These are phyloP conservation scores for Spathaspora hagerdaliae DNA, from an alignment of 805 yeast species.

Conservation along the genomic window DNA sequence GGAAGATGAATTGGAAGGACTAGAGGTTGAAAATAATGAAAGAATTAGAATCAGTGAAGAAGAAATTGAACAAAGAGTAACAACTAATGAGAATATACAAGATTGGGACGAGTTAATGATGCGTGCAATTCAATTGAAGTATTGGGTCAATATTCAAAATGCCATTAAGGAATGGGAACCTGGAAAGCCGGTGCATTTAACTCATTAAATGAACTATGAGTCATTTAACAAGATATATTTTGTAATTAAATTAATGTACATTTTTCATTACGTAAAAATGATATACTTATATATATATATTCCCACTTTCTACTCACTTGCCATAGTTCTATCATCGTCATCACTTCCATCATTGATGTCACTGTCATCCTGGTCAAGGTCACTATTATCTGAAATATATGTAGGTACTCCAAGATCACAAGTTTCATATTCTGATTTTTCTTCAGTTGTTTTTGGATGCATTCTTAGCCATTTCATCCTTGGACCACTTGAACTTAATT, in stretches of 20 bases:
- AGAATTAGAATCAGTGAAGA: slow-evolving; percentile 48
- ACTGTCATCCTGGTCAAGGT: slow-evolving; percentile 19
- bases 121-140: slow-evolving; percentile 70
- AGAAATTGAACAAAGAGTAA: slow-evolving; percentile 45
- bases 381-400: slow-evolving; percentile 18
- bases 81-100: slow-evolving; percentile 11
- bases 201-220: slow-evolving; percentile 39
- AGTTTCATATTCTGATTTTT: slow-evolving; percentile 54
- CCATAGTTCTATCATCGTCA: slow-evolving; percentile 40
- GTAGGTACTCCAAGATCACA: slow-evolving; percentile 62
- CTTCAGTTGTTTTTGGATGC: slow-evolving; percentile 61
- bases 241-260: neutral
- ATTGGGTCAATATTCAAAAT: slow-evolving; percentile 75
- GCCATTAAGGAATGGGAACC: slow-evolving; percentile 79
- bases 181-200: slow-evolving; percentile 59
- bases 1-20: slow-evolving; percentile 51
- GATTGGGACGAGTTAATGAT: slow-evolving; percentile 58
- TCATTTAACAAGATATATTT: too few species aligned
- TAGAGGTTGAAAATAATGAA: slow-evolving; percentile 53
- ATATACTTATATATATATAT: neutral
- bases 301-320: slow-evolving; percentile 26
- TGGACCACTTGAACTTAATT: slow-evolving; percentile 76
- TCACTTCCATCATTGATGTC: slow-evolving; percentile 15
- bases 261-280: neutral
- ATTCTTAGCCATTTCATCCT: slow-evolving; percentile 93